Conservation (phyloP, 805 yeast species). For the Wickerhamiella domercqiae region DNA sequence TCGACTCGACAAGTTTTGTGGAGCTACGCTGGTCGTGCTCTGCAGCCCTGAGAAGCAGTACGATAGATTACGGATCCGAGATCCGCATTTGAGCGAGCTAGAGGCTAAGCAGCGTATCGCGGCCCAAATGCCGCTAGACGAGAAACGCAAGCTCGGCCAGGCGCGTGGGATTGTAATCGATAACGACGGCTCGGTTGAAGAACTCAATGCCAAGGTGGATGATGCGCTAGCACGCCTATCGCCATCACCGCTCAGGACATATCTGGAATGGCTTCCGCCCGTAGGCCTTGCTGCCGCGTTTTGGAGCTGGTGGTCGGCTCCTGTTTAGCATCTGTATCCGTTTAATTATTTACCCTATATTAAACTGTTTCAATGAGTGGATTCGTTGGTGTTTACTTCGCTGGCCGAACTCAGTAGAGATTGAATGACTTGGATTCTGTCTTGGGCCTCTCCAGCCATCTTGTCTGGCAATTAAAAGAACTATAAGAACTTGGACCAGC, state of each 20-base stretch:
- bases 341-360: too few relatives aligned
- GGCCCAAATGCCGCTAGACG: slow-evolving; percentile 57
- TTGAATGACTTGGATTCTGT: too few relatives aligned
- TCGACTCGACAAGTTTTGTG: slow-evolving; percentile 55
- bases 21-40: slow-evolving; percentile 49
- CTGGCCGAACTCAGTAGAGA: too few relatives aligned
- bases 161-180: slow-evolving; percentile 33
- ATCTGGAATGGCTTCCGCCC: slow-evolving; percentile 2
- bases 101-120: slow-evolving; percentile 62
- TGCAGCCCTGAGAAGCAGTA: slow-evolving; percentile 46
- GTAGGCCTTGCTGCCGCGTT: slow-evolving; percentile 2
- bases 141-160: slow-evolving; percentile 46
- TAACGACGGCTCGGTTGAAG: slow-evolving; percentile 37
- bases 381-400: too few relatives aligned
- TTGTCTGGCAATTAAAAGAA: too few relatives aligned
- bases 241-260: slow-evolving; percentile 1
- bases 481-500: too few relatives aligned
- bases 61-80: slow-evolving; percentile 47
- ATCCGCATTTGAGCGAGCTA: slow-evolving; percentile 44
- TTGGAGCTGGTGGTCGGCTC: too few relatives aligned
- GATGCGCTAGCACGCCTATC: slow-evolving; percentile 3
- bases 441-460: too few relatives aligned
- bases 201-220: slow-evolving; percentile 32
- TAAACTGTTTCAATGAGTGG: too few relatives aligned
- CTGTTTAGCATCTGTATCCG: too few relatives aligned